These are phyloP conservation scores for Botrytis fragariae DNA, from an alignment of 2,329 filamentous ascomycete species.

Conservation along the genomic window DNA sequence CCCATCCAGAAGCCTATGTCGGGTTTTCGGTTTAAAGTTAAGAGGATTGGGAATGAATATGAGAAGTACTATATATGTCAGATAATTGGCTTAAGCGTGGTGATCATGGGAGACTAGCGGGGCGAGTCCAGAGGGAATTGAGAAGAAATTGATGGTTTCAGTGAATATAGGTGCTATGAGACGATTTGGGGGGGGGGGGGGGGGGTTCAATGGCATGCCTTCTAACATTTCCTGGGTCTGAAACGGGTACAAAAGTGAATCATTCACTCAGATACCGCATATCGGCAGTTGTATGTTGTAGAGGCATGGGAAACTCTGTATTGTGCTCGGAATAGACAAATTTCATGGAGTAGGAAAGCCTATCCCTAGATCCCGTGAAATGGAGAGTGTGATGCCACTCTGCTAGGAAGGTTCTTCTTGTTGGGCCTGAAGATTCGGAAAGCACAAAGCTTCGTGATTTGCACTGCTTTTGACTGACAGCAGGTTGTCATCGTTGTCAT, in stretches of 20 bases:
- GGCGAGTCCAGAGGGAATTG: no score
- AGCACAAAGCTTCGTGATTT: background rate
- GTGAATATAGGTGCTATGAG: background rate
- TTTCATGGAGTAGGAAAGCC: rapidly evolving
- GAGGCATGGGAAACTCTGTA: no score
- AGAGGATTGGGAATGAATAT: background rate
- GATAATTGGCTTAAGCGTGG: rapidly evolving
- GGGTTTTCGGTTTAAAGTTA: background rate
- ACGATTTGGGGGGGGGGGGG: no score
- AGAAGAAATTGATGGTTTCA: no score
- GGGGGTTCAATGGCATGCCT: no score
- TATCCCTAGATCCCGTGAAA: no score
- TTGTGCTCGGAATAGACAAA: rapidly evolving
- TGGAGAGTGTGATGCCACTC: background rate
- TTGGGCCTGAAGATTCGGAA: background rate
- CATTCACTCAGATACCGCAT: rapidly evolving
- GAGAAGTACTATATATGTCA: background rate
- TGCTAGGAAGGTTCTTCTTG: background rate
- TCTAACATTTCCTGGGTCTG: no score
- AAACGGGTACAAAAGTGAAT: no score
- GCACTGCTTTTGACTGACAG: background rate
- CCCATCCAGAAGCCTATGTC: no score
- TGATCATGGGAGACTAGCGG: no score
- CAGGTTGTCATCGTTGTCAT: background rate
- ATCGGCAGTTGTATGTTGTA: no score